Evolutionary conservation across 345 rosid species (phyloP), one percentile per base, ranked within the genome.

Genomic region (Arabidopsis arenosa): DNA sequence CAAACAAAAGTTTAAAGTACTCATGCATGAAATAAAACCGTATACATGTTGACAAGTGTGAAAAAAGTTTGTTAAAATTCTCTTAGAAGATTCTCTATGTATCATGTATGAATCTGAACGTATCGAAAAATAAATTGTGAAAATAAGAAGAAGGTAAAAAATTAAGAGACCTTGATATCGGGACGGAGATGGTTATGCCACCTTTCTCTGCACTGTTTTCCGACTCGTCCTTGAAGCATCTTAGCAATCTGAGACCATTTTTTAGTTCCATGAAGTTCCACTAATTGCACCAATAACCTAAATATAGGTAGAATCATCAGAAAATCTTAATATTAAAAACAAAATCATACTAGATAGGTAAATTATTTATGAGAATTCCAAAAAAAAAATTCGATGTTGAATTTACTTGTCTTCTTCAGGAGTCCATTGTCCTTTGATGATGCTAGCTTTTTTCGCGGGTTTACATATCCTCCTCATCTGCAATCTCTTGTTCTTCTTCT

Each of bases 141-240:
- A 26, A 21, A n/a, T 45, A 47, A 35, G 1, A 36, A 64, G 7
- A 44, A 48, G 2, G 7, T 57, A 44, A 15, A 26, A 51, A 37
- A n/a, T 8, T 3, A 17, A 59, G 5, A 26, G 28, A 95, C 99
- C 96, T 90, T 92, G 53, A 95, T 95, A 68, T 89, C 90, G 2
- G 99, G 99, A 63, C 90, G 79, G 0, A 95, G 86, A 83, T 95
- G 99, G 57, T 95, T 95, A 43, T 92, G 99, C 99, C 99, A 95
- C 60, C 98, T 89, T 76, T 95, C 99, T 68, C 99, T 80, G 40
- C 99, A 95, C 33, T 95, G 99, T 80, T 95, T 95, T 37, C 98
- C 99, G 9, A 91, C 89, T 55, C 99, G 80, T 48, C 98, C 97
- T 7, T 91, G 84, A 77, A 95, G 76, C 89, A 85, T 80, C 63